Evolutionary conservation across 2,329 filamentous ascomycete genomes (phyloP), one percentile per base, ranked within the genome.

Genomic region (Cephalotrichum gorgonifer): DNA sequence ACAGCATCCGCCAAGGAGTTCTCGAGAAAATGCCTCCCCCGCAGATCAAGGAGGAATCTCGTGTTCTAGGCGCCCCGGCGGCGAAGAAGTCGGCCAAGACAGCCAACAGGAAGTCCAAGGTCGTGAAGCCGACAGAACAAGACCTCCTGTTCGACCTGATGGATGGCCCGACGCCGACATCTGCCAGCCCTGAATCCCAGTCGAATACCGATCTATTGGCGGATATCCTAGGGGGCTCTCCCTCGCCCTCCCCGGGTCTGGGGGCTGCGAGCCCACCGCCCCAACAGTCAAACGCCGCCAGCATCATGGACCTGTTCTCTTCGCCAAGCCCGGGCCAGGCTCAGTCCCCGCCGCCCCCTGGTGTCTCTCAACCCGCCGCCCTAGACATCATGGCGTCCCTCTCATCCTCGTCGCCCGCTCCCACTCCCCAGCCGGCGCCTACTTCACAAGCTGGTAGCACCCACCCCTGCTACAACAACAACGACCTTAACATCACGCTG

Each of bases 11-110:
- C 49, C 79, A 79, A 52, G 93, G 93, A 51, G 93, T 98, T 3
- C 72, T 98, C 11, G 93, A 98, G 68, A 94, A 93, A 65, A 98
- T 98, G 94, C 93, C 93, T 7, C 81, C 93, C 2, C 93, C 93
- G 8, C 91, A 97, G 64, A 97, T 98, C 60, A 88, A 91, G 56
- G 93, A 98, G 63, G 88, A 95, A 64, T 91, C 93, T 49, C 78
- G 91, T 52, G 90, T 96, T 3, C 74, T 98, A 17, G 90, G 90
- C 41, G 86, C 91, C 59, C 83, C 88, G 1, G 74, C 80, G 2
- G 60, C 65, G 52, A 83, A 82, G 64, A 79, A 84, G 58, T 74
- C 76, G 54, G 83, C 79, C 64, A 81, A 83, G 60, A 72, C 79
- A 44, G 75, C 80, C 51, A 88, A 86, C 62, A 81, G 88, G 57